phyloP scores from a whole-genome alignment of 805 yeast genomes.

The Ogataea wickerhamii region DNA sequence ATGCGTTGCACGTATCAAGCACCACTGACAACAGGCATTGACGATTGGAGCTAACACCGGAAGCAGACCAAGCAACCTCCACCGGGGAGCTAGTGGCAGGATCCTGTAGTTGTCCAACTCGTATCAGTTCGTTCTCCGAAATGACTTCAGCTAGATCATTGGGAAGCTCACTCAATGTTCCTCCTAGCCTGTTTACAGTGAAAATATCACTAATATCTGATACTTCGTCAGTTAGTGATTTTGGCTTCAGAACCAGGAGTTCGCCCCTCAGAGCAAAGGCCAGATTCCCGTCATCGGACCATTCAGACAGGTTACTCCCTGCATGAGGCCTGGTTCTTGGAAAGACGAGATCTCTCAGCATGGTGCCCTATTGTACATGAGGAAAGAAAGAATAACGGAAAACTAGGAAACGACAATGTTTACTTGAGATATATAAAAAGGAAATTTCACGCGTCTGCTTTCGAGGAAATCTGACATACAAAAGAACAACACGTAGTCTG shows the following conservation, averaged over 20 bases:
- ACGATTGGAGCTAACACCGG: conserved; percentile 13
- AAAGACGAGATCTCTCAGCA: conserved; percentile 15
- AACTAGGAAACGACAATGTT: neutral
- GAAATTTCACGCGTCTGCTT: too few species aligned
- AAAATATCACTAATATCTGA: conserved; percentile 15
- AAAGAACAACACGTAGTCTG: too few species aligned
- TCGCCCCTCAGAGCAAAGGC: conserved; percentile 14
- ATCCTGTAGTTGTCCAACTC: conserved; percentile 19
- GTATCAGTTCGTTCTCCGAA: conserved; percentile 15
- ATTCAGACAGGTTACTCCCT: conserved; percentile 7
- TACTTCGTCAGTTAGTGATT: conserved; percentile 3
- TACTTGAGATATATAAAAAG: too few species aligned
- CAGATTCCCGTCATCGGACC: conserved; percentile 21
- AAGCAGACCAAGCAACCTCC: conserved; percentile 22
- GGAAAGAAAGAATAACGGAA: neutral
- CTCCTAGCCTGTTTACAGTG: conserved; percentile 9
- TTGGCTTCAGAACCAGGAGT: conserved; percentile 15
- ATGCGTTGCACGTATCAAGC: conserved; percentile 18
- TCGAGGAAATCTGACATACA: too few species aligned
- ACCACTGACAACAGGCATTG: conserved; percentile 17
- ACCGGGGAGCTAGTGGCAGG: conserved; percentile 9
- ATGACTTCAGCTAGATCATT: conserved; percentile 11
- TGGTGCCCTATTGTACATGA: conserved; percentile 2
- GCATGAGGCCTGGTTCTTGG: conserved; percentile 9
- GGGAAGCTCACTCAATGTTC: conserved; percentile 14